phyloP scores from a whole-genome alignment of 2,329 filamentous ascomycete genomes.

The Fusarium sp. region DNA sequence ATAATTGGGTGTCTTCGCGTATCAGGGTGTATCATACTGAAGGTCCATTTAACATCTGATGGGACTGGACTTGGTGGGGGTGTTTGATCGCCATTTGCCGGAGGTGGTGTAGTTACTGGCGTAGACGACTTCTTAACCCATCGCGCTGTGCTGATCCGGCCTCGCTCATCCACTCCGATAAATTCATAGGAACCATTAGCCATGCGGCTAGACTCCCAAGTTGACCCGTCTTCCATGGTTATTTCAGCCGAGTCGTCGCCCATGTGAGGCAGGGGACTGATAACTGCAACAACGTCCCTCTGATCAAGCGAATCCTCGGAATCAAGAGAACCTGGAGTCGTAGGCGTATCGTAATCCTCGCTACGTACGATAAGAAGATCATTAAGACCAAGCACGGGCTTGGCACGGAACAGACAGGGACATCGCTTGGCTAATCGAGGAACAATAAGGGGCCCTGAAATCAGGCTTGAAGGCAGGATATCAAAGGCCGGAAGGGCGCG shows the following conservation, averaged over 20 bases:
- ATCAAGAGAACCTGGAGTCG: conserved; percentile 50
- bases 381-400: conserved; percentile 73
- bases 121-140: conserved; percentile 70
- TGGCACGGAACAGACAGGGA: conserved; percentile 72
- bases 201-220: conserved; percentile 67
- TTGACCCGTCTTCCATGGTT: conserved; percentile 71
- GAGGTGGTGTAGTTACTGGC: conserved; percentile 29
- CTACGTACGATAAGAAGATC: conserved; percentile 79
- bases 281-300: conserved; percentile 73
- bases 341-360: conserved; percentile 68
- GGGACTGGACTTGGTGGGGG: conserved; percentile 44
- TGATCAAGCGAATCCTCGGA: conserved; percentile 61
- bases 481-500: conserved; percentile 78
- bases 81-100: conserved; percentile 33
- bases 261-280: conserved; percentile 68
- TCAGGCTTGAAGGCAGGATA: conserved; percentile 75
- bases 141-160: conserved; percentile 70
- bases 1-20: conserved; percentile 80
- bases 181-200: conserved; percentile 75
- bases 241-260: conserved; percentile 71
- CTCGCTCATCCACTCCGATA: conserved; percentile 67
- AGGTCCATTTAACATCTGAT: conserved; percentile 73
- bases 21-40: conserved; percentile 79
- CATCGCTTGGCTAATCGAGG: conserved; percentile 71
- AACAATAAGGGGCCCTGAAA: conserved; percentile 67